Conservation (phyloP, 352 stramenopile species). For the Phytopythium aichiense region DNA sequence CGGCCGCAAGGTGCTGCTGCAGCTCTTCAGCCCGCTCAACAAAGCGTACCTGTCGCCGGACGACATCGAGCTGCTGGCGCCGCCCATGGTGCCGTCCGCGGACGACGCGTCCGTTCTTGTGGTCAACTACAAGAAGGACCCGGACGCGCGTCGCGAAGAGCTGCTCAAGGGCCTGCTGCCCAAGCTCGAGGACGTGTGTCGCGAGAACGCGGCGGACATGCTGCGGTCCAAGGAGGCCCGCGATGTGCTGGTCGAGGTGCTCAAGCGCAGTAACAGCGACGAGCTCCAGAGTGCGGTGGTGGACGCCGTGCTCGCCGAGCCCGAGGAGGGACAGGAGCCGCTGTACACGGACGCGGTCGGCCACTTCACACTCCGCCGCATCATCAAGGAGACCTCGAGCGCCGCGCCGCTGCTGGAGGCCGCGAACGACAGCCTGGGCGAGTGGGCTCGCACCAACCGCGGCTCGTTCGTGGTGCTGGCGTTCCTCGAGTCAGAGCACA, state of each 20-base stretch:
- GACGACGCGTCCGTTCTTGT: slow-evolving; percentile 55
- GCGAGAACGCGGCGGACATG: slow-evolving; percentile 47
- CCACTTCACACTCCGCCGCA: slow-evolving; percentile 62
- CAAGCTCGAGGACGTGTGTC: slow-evolving; percentile 80
- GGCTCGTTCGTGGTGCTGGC: slow-evolving; percentile 81
- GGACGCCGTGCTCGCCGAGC: slow-evolving; percentile 35
- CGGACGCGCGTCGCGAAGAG: slow-evolving; percentile 66
- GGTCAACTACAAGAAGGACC: slow-evolving; percentile 90
- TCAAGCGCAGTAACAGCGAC: slow-evolving; percentile 50
- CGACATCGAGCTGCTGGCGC: slow-evolving; percentile 66
- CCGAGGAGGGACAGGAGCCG: slow-evolving; percentile 37
- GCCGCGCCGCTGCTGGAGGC: slow-evolving; percentile 50
- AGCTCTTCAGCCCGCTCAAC: slow-evolving; percentile 76
- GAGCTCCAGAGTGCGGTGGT: slow-evolving; percentile 49
- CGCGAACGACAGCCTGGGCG: slow-evolving; percentile 33
- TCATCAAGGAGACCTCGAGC: slow-evolving; percentile 74
- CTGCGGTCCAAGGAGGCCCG: slow-evolving; percentile 80
- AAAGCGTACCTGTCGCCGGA: slow-evolving; percentile 82
- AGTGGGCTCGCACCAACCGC: slow-evolving; percentile 69
- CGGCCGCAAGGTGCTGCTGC: slow-evolving; percentile 75
- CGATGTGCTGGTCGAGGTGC: slow-evolving; percentile 78
- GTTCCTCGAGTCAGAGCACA: slow-evolving; percentile 71
- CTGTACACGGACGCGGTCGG: slow-evolving; percentile 72
- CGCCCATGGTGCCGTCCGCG: slow-evolving; percentile 62
- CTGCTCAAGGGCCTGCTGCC: slow-evolving; percentile 71